A percentile compares a stretch with the other conserved stretches of the same genome.
Evolutionary conservation across 257 asterid species (phyloP).

Genomic region (Scutellaria minor): DNA sequence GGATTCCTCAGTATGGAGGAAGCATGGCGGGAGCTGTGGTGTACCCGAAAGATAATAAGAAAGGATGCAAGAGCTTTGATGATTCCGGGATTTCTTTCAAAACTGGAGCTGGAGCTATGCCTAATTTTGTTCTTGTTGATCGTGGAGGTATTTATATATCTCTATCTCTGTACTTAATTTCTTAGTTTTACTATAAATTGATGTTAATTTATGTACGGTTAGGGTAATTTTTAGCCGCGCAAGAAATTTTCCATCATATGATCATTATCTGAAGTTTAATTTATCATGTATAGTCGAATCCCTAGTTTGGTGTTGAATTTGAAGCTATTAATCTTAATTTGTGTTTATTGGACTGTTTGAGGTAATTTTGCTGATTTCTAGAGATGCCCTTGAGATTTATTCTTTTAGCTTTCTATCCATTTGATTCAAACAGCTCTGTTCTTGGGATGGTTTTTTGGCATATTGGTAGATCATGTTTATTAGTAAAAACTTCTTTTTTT

Average conservation of each 20-base stretch:
- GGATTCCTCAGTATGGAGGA: constrained; percentile 95
- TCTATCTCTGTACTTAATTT: background rate
- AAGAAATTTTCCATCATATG: background rate
- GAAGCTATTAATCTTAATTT: background rate
- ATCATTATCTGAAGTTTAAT: constrained; percentile 2
- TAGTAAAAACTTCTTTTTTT: background rate
- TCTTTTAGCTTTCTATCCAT: constrained; percentile 24
- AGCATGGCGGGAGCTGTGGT: constrained; percentile 88
- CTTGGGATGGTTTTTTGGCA: constrained; percentile 20
- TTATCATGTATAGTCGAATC: constrained; percentile 2
- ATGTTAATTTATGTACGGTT: constrained; percentile 16
- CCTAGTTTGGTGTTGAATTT: constrained; percentile 31
- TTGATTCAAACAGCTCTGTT: constrained; percentile 7
- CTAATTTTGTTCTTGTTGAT: constrained; percentile 81
- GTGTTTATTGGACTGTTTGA: constrained; percentile 5
- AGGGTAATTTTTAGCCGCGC: background rate
- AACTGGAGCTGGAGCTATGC: constrained; percentile 82
- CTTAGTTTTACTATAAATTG: constrained; percentile 18
- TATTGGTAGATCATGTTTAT: constrained; percentile 6
- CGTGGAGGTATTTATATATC: constrained; percentile 72
- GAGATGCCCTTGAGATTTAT: constrained; percentile 27
- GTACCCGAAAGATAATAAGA: constrained; percentile 69
- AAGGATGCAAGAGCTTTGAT: constrained; percentile 73
- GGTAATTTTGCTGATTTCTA: constrained; percentile 20
- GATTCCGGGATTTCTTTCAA: constrained; percentile 71